A percentile compares a stretch with the other conserved stretches of the same genome.
phyloP scores from a whole-genome alignment of 495 filamentous ascomycete genomes.

The Hypoxylon trugodes region DNA sequence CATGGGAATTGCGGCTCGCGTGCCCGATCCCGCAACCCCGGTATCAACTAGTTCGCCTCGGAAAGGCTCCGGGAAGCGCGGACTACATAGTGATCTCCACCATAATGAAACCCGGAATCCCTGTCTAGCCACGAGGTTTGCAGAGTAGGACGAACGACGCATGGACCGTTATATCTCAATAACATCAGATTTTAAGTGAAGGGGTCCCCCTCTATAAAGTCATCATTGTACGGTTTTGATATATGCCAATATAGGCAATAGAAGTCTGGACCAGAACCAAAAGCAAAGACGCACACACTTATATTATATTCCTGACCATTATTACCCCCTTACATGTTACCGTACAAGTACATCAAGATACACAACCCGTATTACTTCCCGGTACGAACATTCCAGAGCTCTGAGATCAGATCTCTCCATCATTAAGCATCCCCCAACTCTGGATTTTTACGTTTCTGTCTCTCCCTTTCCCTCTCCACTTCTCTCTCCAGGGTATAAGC shows the following conservation, averaged over 20 bases:
- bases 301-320: not conserved
- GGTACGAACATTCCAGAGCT: constrained; percentile 4
- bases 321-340: constrained; percentile 8
- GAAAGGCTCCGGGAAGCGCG: constrained; percentile 27
- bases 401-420: not conserved
- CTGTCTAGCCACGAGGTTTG: constrained; percentile 31
- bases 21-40: constrained; percentile 19
- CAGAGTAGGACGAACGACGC: constrained; percentile 6
- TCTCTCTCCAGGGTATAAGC: not conserved
- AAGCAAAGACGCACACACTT: not conserved
- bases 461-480: not conserved
- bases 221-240: too few species aligned
- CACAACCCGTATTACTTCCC: not conserved
- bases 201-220: too few species aligned
- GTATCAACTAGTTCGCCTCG: constrained; percentile 12
- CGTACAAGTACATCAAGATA: not conserved
- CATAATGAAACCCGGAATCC: constrained; percentile 27
- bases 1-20: not conserved
- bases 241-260: not conserved
- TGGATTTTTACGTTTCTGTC: too few species aligned
- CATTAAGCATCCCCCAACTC: not conserved
- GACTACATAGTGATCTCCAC: constrained; percentile 12
- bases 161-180: too few species aligned
- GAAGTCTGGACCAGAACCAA: not conserved
- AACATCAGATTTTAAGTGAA: not conserved